phyloP scores from a whole-genome alignment of 176 grass and related monocot genomes.

The Typha latifolia region DNA sequence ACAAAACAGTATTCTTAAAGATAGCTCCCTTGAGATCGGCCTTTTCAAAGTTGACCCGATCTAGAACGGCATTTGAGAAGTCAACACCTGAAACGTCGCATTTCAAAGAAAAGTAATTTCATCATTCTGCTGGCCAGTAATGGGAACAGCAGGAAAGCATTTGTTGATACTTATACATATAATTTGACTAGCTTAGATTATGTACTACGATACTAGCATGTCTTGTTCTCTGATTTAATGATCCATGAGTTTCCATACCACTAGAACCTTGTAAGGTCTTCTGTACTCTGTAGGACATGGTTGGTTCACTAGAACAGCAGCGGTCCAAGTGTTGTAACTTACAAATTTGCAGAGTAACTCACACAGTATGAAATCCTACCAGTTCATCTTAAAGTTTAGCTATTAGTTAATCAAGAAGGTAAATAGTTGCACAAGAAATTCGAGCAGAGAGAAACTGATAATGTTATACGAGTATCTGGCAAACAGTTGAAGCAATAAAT shows the following conservation, averaged over 20 bases:
- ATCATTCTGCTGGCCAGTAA: not conserved
- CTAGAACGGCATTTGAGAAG: conserved; percentile 89
- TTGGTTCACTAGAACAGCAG: no score
- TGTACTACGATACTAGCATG: no score
- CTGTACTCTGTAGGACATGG: not conserved
- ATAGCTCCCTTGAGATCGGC: conserved; percentile 69
- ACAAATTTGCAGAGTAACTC: no score
- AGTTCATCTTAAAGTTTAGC: no score
- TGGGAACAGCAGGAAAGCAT: not conserved
- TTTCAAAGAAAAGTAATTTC: not conserved
- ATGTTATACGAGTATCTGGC: no score
- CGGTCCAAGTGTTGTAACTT: no score
- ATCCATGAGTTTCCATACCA: not conserved
- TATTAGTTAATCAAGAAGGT: no score
- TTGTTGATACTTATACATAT: not conserved
- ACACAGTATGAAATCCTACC: no score
- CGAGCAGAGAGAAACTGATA: no score
- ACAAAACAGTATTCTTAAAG: conserved; percentile 68
- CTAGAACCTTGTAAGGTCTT: not conserved
- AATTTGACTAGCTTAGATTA: not conserved
- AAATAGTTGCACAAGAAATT: no score
- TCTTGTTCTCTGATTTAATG: no score
- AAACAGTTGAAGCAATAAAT: no score
- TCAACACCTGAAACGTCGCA: conserved; percentile 44
- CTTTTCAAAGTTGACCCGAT: conserved; percentile 66